These are phyloP conservation scores for Colletotrichum sp. DNA, from an alignment of 2,329 filamentous ascomycete genomes.

Conservation along the genomic window DNA sequence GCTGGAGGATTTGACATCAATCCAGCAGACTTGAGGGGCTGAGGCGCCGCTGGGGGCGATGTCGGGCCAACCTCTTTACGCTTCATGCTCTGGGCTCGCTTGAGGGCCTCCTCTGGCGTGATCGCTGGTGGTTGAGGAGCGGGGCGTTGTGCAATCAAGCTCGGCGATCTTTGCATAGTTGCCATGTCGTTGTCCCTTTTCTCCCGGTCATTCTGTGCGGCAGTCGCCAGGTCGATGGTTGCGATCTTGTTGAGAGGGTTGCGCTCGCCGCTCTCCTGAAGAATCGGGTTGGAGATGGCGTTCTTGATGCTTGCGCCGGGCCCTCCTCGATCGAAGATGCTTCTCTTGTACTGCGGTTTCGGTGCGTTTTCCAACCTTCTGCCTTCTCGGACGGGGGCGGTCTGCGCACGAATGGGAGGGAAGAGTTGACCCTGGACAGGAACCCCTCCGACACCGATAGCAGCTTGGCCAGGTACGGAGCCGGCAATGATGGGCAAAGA, in stretches of 20 bases:
- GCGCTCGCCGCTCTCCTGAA: conserved; percentile 36
- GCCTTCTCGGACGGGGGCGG: conserved; percentile 25
- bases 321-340: conserved; percentile 29
- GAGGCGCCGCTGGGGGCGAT: conserved; percentile 11
- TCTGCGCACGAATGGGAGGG: conserved; percentile 41
- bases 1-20: conserved; percentile 38
- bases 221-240: conserved; percentile 56
- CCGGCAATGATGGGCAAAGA: conserved; percentile 42
- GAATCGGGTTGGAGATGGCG: conserved; percentile 55
- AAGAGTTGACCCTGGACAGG: conserved; percentile 47
- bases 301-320: conserved; percentile 38
- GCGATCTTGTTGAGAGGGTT: conserved; percentile 50
- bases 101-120: conserved; percentile 36
- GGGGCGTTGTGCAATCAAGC: conserved; percentile 37
- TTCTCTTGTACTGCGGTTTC: conserved; percentile 28
- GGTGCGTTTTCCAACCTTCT: conserved; percentile 19
- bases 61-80: conserved; percentile 38
- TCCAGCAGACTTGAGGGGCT: conserved; percentile 25
- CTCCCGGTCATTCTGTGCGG: conserved; percentile 51
- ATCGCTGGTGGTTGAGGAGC: conserved; percentile 40
- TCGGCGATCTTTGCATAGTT: conserved; percentile 32
- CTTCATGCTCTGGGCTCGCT: conserved; percentile 39
- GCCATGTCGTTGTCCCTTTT: conserved; percentile 38
- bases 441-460: conserved; percentile 40
- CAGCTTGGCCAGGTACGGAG: conserved; percentile 39